Evolutionary conservation across 1,284 basidiomycete species (phyloP).

Genomic region (Trametes polyzona): DNA sequence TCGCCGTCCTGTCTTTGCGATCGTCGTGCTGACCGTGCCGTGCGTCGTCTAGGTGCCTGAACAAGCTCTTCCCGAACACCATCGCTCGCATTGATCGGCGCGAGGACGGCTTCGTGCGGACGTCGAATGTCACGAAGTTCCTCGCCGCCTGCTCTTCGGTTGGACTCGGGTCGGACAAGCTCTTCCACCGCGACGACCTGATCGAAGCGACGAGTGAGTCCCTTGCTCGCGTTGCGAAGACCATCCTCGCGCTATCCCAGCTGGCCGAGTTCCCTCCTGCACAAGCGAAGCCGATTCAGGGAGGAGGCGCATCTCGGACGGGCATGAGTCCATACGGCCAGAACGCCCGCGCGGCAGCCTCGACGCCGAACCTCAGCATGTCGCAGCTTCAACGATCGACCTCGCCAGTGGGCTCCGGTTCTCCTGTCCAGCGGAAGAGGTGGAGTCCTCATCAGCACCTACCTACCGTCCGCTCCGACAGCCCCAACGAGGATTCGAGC

Average conservation of each 20-base stretch:
- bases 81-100: slow-evolving; percentile 66
- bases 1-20: slow-evolving; percentile 16
- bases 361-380: slow-evolving; percentile 60
- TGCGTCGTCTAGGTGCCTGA: slow-evolving; percentile 58
- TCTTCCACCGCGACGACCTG: slow-evolving; percentile 74
- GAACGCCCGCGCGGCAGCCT: slow-evolving; percentile 50
- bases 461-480: slow-evolving; percentile 58
- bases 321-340: slow-evolving; percentile 38
- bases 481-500: slow-evolving; percentile 40
- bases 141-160: slow-evolving; percentile 69
- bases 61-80: slow-evolving; percentile 66
- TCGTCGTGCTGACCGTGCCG: slow-evolving; percentile 12
- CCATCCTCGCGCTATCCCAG: slow-evolving; percentile 67
- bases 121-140: slow-evolving; percentile 74
- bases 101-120: slow-evolving; percentile 68
- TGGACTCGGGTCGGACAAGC: slow-evolving; percentile 61
- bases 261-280: slow-evolving; percentile 56
- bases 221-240: slow-evolving; percentile 67
- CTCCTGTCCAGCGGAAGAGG: slow-evolving; percentile 43
- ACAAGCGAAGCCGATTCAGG: slow-evolving; percentile 49
- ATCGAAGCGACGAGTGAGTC: slow-evolving; percentile 60
- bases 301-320: slow-evolving; percentile 27
- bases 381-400: slow-evolving; percentile 34
- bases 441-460: slow-evolving; percentile 59
- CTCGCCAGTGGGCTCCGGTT: slow-evolving; percentile 35